phyloP scores from a whole-genome alignment of 2,329 filamentous ascomycete genomes.

The Phialemoniopsis sp. region DNA sequence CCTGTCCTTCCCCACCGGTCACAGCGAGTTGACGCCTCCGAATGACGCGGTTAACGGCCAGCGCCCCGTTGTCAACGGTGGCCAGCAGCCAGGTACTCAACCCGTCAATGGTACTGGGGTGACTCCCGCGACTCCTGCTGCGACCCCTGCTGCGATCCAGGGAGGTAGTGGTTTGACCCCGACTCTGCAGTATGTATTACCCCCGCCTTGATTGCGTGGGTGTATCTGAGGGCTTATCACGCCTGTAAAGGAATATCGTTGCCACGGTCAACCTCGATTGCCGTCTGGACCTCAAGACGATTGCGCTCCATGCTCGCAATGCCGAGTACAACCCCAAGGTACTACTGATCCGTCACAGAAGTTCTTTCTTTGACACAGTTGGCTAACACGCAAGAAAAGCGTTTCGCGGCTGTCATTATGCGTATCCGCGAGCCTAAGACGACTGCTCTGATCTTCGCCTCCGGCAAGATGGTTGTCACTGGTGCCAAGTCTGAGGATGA shows the following conservation, averaged over 20 bases:
- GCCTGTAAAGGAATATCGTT: slow-evolving; percentile 83
- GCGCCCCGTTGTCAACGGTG: slow-evolving; percentile 37
- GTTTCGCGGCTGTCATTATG: slow-evolving; percentile 99
- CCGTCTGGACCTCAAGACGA: slow-evolving; percentile 96
- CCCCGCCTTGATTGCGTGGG: slow-evolving; percentile 22
- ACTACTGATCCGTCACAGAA: slow-evolving; percentile 37
- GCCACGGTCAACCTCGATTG: slow-evolving; percentile 98
- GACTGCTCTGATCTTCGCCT: slow-evolving; percentile 95
- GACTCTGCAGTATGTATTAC: slow-evolving; percentile 87
- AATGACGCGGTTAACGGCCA: slow-evolving; percentile 54
- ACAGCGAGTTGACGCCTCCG: slow-evolving; percentile 78
- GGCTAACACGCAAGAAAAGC: slow-evolving; percentile 48
- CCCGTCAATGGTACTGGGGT: slow-evolving; percentile 70
- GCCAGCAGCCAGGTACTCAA: slow-evolving; percentile 53
- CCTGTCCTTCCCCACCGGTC: slow-evolving; percentile 84
- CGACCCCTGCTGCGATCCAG: slow-evolving; percentile 79
- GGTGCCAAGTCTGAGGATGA: slow-evolving; percentile 98
- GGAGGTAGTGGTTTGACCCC: slow-evolving; percentile 87
- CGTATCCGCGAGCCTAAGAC: slow-evolving; percentile 99
- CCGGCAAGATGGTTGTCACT: slow-evolving; percentile 98
- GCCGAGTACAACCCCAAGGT: slow-evolving; percentile 99
- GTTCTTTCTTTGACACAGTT: slow-evolving; percentile 9
- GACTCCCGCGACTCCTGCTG: slow-evolving; percentile 85
- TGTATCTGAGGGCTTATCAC: slow-evolving; percentile 48
- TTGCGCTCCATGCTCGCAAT: slow-evolving; percentile 95